phyloP scores from a whole-genome alignment of 768 basidiomycete species.

The Chalciporus piperatus region DNA sequence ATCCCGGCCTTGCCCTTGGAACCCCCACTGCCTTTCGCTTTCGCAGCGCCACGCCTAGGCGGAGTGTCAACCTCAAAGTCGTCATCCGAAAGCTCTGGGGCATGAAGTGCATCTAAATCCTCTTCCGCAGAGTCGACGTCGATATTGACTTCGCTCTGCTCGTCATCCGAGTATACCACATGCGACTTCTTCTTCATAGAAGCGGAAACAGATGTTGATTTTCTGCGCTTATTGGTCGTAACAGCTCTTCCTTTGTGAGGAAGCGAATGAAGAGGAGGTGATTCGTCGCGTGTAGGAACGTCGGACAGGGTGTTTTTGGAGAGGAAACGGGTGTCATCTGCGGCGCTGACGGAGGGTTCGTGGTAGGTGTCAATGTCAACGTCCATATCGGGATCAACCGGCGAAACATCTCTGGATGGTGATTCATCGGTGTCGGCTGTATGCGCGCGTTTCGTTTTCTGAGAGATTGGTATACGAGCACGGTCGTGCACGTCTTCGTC shows the following conservation, averaged over 20 bases:
- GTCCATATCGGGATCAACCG: conserved; percentile 41
- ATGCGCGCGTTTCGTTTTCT: conserved; percentile 24
- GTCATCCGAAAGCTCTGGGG: conserved; percentile 17
- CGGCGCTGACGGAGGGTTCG: conserved; percentile 19
- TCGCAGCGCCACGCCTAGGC: conserved; percentile 21
- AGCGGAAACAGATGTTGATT: conserved; percentile 10
- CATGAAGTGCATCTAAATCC: too few relatives aligned
- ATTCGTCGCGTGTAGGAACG: background rate
- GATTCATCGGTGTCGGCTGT: conserved; percentile 29
- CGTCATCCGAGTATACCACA: too few relatives aligned
- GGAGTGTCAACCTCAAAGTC: conserved; percentile 23
- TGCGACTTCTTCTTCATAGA: too few relatives aligned
- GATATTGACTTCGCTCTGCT: too few relatives aligned
- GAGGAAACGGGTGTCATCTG: conserved; percentile 25
- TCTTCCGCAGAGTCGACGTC: too few relatives aligned
- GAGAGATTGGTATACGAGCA: conserved; percentile 50
- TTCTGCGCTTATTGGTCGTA: conserved; percentile 15
- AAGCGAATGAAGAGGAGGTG: background rate
- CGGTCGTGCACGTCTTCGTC: conserved; percentile 44
- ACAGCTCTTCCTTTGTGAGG: conserved; percentile 10
- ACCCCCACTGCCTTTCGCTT: conserved; percentile 15
- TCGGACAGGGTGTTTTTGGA: background rate
- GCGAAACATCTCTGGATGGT: conserved; percentile 31
- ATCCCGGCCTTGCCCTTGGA: conserved; percentile 30
- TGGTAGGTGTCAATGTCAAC: conserved; percentile 37